Evolutionary conservation across 2,329 filamentous ascomycete genomes (phyloP).

Genomic region (Aspergillus caelatus): DNA sequence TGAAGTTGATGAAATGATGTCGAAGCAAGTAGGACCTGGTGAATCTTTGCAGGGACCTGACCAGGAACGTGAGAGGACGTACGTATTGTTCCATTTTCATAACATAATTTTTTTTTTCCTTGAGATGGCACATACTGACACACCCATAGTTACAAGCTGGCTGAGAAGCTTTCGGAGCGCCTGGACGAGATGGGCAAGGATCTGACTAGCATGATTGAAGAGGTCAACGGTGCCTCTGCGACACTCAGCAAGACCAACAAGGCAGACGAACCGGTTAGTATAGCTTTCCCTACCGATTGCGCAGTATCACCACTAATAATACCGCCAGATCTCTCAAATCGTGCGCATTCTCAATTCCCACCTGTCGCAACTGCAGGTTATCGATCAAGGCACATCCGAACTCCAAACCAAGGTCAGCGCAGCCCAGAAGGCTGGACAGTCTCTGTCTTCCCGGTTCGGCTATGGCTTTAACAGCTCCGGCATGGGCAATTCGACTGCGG

Average conservation of each 20-base stretch:
- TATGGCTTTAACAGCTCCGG: conserved; percentile 39
- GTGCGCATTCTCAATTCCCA: conserved; percentile 94
- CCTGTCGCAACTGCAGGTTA: conserved; percentile 87
- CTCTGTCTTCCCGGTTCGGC: conserved; percentile 48
- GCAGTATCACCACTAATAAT: conserved; percentile 14
- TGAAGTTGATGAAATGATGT: conserved; percentile 87
- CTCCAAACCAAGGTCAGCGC: conserved; percentile 80
- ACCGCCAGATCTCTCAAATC: conserved; percentile 79
- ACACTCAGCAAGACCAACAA: conserved; percentile 87
- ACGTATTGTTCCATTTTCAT: conserved; percentile 34
- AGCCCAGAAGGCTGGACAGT: conserved; percentile 76
- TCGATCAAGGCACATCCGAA: conserved; percentile 80
- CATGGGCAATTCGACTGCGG: conserved; percentile 51
- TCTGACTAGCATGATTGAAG: conserved; percentile 93
- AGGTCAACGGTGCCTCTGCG: conserved; percentile 92
- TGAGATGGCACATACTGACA: conserved; percentile 23
- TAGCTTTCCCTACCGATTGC: conserved; percentile 17
- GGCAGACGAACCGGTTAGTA: conserved; percentile 79
- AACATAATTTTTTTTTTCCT: not conserved
- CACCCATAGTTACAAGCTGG: conserved; percentile 71
- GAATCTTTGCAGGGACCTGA: conserved; percentile 85
- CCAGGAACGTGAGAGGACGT: conserved; percentile 92
- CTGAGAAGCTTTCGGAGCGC: conserved; percentile 87
- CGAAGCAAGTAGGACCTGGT: conserved; percentile 72
- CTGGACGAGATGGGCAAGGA: conserved; percentile 94